phyloP scores from a whole-genome alignment of 2,329 filamentous ascomycete genomes.

The Alternaria sp. region DNA sequence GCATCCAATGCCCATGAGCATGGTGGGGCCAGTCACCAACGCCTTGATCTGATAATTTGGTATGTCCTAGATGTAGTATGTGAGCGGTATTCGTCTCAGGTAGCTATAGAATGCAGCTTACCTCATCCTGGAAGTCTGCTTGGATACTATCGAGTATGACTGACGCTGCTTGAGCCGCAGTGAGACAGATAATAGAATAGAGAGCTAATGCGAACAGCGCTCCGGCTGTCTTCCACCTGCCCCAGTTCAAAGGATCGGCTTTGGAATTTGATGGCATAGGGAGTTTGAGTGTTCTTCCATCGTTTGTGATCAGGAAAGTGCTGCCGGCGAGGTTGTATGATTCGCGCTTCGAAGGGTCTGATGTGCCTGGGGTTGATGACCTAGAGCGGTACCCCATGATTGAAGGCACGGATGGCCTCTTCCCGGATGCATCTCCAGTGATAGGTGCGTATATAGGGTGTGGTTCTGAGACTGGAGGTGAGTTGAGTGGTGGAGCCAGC shows the following conservation, averaged over 20 bases:
- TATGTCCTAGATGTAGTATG: background rate
- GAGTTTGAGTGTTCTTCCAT: constrained; percentile 29
- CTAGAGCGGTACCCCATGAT: background rate
- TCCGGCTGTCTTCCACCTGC: constrained; percentile 25
- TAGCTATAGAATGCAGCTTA: background rate
- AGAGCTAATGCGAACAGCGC: constrained; percentile 25
- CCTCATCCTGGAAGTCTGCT: constrained; percentile 22
- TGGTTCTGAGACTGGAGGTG: constrained; percentile 19
- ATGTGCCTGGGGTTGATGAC: background rate
- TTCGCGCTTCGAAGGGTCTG: constrained; percentile 23
- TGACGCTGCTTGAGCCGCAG: constrained; percentile 27
- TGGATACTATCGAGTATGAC: constrained; percentile 22
- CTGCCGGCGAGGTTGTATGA: constrained; percentile 35
- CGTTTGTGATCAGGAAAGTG: constrained; percentile 31
- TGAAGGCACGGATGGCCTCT: background rate
- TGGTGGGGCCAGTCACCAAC: constrained; percentile 35
- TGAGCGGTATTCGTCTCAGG: background rate
- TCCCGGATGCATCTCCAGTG: background rate
- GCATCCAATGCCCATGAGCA: constrained; percentile 47
- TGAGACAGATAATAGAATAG: constrained; percentile 21
- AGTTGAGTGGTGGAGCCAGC: constrained; percentile 19
- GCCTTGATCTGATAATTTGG: constrained; percentile 29
- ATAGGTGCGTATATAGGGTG: constrained; percentile 9
- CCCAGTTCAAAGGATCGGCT: constrained; percentile 35
- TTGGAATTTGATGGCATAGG: constrained; percentile 34